Evolutionary conservation across 345 rosid species (phyloP).

Genomic region (Eutrema japonicum): DNA sequence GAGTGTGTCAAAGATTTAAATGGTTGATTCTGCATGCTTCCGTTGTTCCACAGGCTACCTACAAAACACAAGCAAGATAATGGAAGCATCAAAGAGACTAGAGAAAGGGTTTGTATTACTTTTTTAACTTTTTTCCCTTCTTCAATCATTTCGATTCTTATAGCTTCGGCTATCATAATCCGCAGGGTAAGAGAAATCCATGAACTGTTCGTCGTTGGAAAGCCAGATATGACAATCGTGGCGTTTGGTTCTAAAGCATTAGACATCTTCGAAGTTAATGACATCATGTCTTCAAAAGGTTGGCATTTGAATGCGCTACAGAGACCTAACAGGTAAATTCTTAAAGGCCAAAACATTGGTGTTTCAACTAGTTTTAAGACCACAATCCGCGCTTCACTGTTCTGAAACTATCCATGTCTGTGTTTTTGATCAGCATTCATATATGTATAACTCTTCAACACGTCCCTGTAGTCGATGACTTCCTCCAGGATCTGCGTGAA

Average conservation of each 20-base stretch:
- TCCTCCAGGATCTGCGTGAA: slow-evolving; percentile 72
- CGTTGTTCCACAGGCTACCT: slow-evolving; percentile 60
- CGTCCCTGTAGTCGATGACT: slow-evolving; percentile 59
- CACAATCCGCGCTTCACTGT: slow-evolving; percentile 4
- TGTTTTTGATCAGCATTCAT: slow-evolving; percentile 67
- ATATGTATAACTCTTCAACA: slow-evolving; percentile 92
- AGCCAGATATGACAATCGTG: slow-evolving; percentile 88
- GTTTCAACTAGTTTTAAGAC: slow-evolving; percentile 3
- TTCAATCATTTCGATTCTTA: not conserved
- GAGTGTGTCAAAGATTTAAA: slow-evolving; percentile 11
- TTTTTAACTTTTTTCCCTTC: not conserved
- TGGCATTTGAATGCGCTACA: slow-evolving; percentile 96
- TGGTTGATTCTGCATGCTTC: slow-evolving; percentile 25
- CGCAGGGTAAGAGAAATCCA: slow-evolving; percentile 73
- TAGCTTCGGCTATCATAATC: not conserved
- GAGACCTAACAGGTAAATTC: slow-evolving; percentile 82
- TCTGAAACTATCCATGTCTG: slow-evolving; percentile 10
- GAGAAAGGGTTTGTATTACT: slow-evolving; percentile 59
- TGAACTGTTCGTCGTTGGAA: slow-evolving; percentile 76
- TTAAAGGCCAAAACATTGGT: not conserved
- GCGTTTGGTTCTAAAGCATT: slow-evolving; percentile 75
- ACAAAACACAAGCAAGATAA: slow-evolving; percentile 70
- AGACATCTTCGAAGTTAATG: slow-evolving; percentile 92
- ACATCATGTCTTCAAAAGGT: slow-evolving; percentile 82
- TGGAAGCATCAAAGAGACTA: slow-evolving; percentile 79